phyloP scores from a whole-genome alignment of 2,329 filamentous ascomycete genomes.

The Fusarium azukiicola region DNA sequence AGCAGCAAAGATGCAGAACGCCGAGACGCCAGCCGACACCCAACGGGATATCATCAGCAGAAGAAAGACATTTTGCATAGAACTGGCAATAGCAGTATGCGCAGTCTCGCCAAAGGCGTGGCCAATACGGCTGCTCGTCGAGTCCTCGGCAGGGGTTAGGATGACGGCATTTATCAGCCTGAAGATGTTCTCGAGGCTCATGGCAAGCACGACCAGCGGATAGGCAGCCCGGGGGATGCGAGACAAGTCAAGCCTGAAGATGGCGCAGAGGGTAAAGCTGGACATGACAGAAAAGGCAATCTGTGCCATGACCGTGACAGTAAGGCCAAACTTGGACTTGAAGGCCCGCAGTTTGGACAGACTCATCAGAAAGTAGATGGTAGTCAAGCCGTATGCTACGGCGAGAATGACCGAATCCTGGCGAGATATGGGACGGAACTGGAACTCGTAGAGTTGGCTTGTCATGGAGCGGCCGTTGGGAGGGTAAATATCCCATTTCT shows the following conservation, averaged over 20 bases:
- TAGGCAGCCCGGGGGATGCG: constrained; percentile 88
- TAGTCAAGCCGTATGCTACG: constrained; percentile 82
- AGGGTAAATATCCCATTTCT: constrained; percentile 84
- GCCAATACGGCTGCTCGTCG: constrained; percentile 84
- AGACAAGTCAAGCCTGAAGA: constrained; percentile 87
- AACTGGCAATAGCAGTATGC: constrained; percentile 84
- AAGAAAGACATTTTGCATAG: constrained; percentile 84
- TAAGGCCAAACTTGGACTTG: constrained; percentile 87
- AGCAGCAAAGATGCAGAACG: constrained; percentile 88
- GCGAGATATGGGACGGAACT: constrained; percentile 86
- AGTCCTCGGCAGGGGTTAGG: constrained; percentile 84
- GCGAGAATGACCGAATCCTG: constrained; percentile 83
- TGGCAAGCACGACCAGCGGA: constrained; percentile 87
- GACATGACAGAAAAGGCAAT: constrained; percentile 87
- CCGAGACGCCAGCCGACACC: constrained; percentile 85
- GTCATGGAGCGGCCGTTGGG: constrained; percentile 73
- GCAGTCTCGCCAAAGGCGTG: constrained; percentile 88
- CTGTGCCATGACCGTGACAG: constrained; percentile 85
- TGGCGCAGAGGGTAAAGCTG: constrained; percentile 89
- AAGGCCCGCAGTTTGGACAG: constrained; percentile 86
- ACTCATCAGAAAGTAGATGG: constrained; percentile 83
- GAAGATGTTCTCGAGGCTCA: constrained; percentile 90
- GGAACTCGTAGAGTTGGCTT: constrained; percentile 88
- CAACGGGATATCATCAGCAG: constrained; percentile 83
- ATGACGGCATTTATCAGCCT: constrained; percentile 89